A percentile compares a stretch with the other conserved stretches of the same genome.
Evolutionary conservation across 1,139 yeast species (phyloP).

Genomic region (Nakaseomyces kungkrabaensis): DNA sequence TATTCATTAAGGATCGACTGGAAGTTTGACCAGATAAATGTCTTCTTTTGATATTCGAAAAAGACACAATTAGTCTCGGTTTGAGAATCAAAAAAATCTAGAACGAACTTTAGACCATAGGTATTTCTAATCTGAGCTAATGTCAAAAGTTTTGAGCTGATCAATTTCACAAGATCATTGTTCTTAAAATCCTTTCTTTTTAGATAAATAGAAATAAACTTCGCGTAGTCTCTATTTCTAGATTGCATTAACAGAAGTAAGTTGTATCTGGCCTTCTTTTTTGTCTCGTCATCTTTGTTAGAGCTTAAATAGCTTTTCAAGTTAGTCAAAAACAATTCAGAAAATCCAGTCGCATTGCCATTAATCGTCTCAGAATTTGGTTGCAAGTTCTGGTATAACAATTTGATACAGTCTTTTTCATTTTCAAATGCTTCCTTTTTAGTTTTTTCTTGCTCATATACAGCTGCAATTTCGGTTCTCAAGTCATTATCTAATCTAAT

Average conservation of each 20-base stretch:
- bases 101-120: slow-evolving; percentile 13
- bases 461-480: slow-evolving; percentile 19
- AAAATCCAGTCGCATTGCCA: slow-evolving; percentile 15
- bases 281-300: slow-evolving; percentile 5
- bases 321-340: slow-evolving; percentile 25
- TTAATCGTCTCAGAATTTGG: slow-evolving; percentile 8
- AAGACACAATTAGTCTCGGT: slow-evolving; percentile 10
- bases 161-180: slow-evolving; percentile 17
- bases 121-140: slow-evolving; percentile 22
- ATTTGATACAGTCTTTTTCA: slow-evolving; percentile 10
- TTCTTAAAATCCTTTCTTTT: slow-evolving; percentile 23
- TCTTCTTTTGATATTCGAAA: slow-evolving; percentile 18
- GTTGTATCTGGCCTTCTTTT: slow-evolving; percentile 13
- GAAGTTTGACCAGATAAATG: slow-evolving; percentile 18
- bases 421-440: slow-evolving; percentile 18
- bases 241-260: slow-evolving; percentile 18
- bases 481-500: slow-evolving; percentile 24
- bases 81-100: not conserved
- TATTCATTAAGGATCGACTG: slow-evolving; percentile 14
- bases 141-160: slow-evolving; percentile 23
- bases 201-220: slow-evolving; percentile 25
- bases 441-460: slow-evolving; percentile 25
- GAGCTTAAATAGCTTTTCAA: slow-evolving; percentile 16
- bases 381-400: slow-evolving; percentile 8
- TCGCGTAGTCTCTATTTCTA: slow-evolving; percentile 22